Evolutionary conservation across 371 early-diverging fungal genomes (phyloP).

Genomic region (Nematocida ausubeli): DNA sequence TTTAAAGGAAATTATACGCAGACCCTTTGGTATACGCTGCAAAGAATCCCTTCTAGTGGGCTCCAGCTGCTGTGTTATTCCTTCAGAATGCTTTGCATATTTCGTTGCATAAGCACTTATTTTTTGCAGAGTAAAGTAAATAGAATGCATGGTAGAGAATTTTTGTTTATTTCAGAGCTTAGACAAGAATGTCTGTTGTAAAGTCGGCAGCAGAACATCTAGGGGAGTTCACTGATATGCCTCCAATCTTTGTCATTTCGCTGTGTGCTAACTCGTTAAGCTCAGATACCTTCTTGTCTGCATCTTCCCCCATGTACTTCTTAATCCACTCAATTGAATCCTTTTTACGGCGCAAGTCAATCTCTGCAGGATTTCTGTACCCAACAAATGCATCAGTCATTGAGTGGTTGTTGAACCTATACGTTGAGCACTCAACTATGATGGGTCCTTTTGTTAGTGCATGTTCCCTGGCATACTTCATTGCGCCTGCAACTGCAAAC

Average conservation of each 20-base stretch:
- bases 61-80: too few relatives aligned
- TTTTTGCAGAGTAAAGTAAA: too few relatives aligned
- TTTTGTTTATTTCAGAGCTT: too few relatives aligned
- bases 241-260: constrained; percentile 41
- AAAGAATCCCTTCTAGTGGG: too few relatives aligned
- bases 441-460: constrained; percentile 74
- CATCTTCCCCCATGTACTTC: constrained; percentile 9
- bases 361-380: constrained; percentile 52
- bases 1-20: too few relatives aligned
- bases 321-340: constrained; percentile 54
- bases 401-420: constrained; percentile 97
- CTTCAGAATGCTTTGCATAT: too few relatives aligned
- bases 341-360: constrained; percentile 17
- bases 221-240: constrained; percentile 1
- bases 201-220: constrained; percentile 15
- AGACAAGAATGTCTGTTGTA: constrained; percentile 32
- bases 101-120: too few relatives aligned
- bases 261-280: constrained; percentile 31
- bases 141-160: too few relatives aligned
- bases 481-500: constrained; percentile 46
- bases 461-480: constrained; percentile 58
- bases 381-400: constrained; percentile 57
- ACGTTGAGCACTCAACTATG: constrained; percentile 88
- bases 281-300: background rate
- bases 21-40: too few relatives aligned